Evolutionary conservation across 345 rosid species (phyloP).

Genomic region (Boechera stricta): DNA sequence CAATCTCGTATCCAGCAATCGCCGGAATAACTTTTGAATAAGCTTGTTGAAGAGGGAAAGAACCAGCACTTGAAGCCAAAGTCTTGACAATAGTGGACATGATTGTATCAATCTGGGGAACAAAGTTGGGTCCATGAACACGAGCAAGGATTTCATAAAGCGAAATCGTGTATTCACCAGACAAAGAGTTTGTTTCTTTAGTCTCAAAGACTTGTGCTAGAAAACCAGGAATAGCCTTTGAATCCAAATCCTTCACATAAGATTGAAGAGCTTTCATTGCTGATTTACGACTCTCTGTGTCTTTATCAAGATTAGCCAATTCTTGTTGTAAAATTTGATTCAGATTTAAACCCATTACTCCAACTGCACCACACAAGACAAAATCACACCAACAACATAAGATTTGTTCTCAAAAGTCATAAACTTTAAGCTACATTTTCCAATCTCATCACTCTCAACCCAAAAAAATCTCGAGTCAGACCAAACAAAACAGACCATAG

Average conservation of each 20-base stretch:
- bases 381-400: not conserved
- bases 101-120: constrained; percentile 87
- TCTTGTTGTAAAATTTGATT: constrained; percentile 59
- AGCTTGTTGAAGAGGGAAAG: constrained; percentile 95
- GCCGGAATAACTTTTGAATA: constrained; percentile 94
- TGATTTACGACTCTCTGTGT: constrained; percentile 82
- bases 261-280: constrained; percentile 93
- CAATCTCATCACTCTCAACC: not conserved
- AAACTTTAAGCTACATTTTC: constrained; percentile 1
- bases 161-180: constrained; percentile 93
- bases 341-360: constrained; percentile 14
- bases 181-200: constrained; percentile 77
- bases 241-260: constrained; percentile 86
- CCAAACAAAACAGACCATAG: not conserved
- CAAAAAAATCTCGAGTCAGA: not conserved
- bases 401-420: not conserved
- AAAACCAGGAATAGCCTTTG: constrained; percentile 84
- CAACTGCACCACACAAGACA: not conserved
- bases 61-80: constrained; percentile 86
- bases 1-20: constrained; percentile 88
- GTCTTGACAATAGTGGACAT: constrained; percentile 86
- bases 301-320: constrained; percentile 92
- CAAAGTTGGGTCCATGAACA: constrained; percentile 89
- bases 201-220: constrained; percentile 95
- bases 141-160: constrained; percentile 96